These are phyloP conservation scores for Viridothelium virens DNA, from an alignment of 495 filamentous ascomycete species.

Conservation along the genomic window DNA sequence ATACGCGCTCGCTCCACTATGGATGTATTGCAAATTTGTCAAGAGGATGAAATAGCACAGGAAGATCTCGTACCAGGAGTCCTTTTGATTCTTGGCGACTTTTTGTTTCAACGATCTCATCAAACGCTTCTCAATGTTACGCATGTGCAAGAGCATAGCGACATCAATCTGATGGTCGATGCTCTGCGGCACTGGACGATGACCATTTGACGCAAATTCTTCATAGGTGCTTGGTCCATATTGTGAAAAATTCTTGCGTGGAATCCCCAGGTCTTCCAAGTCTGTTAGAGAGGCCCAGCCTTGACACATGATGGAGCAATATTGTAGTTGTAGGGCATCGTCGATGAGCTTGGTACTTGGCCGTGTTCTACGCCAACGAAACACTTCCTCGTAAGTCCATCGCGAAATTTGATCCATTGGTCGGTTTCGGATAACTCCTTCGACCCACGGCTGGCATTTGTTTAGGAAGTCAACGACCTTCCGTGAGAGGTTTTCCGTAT, in stretches of 20 bases:
- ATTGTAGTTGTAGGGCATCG: constrained; percentile 19
- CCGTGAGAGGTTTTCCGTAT: constrained; percentile 12
- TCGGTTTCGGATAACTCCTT: constrained; percentile 16
- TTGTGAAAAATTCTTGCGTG: constrained; percentile 16
- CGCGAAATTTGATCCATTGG: constrained; percentile 17
- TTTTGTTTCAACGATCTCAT: constrained; percentile 15
- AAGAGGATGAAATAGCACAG: constrained; percentile 23
- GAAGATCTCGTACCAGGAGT: constrained; percentile 27
- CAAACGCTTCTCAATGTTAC: constrained; percentile 17
- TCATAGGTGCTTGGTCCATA: constrained; percentile 24
- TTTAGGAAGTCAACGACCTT: constrained; percentile 12
- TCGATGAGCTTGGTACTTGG: constrained; percentile 17
- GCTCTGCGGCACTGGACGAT: constrained; percentile 20
- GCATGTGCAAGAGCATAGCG: constrained; percentile 21
- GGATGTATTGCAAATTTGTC: constrained; percentile 25
- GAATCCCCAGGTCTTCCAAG: constrained; percentile 18
- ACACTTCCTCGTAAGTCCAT: constrained; percentile 20
- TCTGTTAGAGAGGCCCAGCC: constrained; percentile 23
- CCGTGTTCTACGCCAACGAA: constrained; percentile 11
- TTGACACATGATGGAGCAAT: constrained; percentile 24
- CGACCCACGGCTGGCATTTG: constrained; percentile 12
- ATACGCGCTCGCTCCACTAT: constrained; percentile 20
- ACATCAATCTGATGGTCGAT: constrained; percentile 27
- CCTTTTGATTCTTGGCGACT: constrained; percentile 17
- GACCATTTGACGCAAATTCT: constrained; percentile 21